Conservation (phyloP, 257 asterid genomes). For the Solanum lycopersicoides region DNA sequence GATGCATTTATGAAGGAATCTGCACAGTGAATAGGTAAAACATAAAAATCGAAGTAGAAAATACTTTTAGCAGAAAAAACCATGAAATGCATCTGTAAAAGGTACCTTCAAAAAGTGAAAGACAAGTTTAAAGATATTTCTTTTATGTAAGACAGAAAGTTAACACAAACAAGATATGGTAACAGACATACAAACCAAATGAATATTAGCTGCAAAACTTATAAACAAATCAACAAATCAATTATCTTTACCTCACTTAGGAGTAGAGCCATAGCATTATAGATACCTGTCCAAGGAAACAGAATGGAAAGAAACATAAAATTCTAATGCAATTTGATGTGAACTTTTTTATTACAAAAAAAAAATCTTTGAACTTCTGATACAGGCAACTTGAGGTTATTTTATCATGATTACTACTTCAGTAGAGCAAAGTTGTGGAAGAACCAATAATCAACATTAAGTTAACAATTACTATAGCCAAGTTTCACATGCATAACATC, state of each 20-base stretch:
- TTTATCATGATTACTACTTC: background rate
- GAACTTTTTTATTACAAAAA: background rate
- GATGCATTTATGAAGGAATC: conserved; percentile 84
- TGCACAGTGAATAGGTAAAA: conserved; percentile 76
- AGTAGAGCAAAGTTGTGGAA: background rate
- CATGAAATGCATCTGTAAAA: background rate
- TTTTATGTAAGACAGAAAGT: background rate
- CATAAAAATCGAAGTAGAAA: conserved; percentile 31
- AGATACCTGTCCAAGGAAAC: background rate
- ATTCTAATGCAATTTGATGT: background rate
- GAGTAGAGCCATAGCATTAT: background rate
- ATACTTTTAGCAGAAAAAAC: conserved; percentile 11
- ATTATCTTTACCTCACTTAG: background rate
- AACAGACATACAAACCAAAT: background rate
- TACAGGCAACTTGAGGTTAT: background rate
- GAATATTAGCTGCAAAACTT: background rate
- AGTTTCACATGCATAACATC: background rate
- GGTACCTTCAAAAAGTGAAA: background rate
- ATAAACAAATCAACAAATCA: background rate
- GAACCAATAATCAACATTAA: background rate
- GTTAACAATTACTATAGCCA: background rate
- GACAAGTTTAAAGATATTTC: background rate
- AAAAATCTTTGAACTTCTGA: background rate
- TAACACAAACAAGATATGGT: background rate
- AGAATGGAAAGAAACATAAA: background rate